Conservation (phyloP, 345 rosid genomes). For the Gossypium thurberi region DNA sequence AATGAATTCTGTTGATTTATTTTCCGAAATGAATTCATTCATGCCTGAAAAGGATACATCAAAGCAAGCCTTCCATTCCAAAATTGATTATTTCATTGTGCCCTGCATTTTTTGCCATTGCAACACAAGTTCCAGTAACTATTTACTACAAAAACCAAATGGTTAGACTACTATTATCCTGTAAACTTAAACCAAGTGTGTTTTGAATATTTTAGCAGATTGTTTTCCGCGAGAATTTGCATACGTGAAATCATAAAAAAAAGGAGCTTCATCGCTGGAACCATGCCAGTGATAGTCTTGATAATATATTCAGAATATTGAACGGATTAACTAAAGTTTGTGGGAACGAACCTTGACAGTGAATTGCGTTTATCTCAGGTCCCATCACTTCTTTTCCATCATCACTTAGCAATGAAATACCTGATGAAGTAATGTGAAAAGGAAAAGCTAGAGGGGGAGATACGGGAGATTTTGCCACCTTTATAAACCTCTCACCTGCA, state of each 20-base stretch:
- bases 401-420: constrained; percentile 55
- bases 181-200: not conserved
- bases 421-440: constrained; percentile 57
- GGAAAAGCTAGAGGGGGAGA: constrained; percentile 72
- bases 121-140: not conserved
- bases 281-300: not conserved
- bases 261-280: too few relatives aligned
- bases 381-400: constrained; percentile 53
- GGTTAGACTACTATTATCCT: not conserved
- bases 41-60: not conserved
- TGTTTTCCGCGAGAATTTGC: not conserved
- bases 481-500: constrained; percentile 67
- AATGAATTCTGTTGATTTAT: not conserved
- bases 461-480: constrained; percentile 81
- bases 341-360: constrained; percentile 33
- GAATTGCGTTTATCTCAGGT: constrained; percentile 53
- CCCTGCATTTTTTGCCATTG: constrained; percentile 29
- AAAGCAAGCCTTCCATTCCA: constrained; percentile 22
- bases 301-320: not conserved
- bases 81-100: constrained; percentile 35
- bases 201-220: not conserved
- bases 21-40: not conserved
- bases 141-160: not conserved
- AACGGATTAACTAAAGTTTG: not conserved
- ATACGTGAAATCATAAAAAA: not conserved